Evolutionary conservation across 371 early-diverging fungal genomes (phyloP).

Genomic region (Circinella umbellata): DNA sequence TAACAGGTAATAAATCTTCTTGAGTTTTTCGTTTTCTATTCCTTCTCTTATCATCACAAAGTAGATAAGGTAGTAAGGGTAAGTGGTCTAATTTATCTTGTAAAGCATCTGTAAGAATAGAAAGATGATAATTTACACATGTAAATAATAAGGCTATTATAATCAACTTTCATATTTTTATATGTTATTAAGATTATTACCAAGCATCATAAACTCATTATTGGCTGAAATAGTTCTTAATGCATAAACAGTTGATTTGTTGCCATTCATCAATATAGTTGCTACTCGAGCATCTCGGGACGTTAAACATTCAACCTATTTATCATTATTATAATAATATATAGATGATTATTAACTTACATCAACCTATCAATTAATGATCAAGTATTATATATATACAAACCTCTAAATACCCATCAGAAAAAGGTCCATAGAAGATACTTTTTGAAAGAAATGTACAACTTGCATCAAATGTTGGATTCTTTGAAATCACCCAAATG

Average conservation of each 20-base stretch:
- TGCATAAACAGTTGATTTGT: slow-evolving; percentile 49
- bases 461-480: slow-evolving; percentile 49
- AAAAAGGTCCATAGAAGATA: slow-evolving; percentile 64
- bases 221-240: slow-evolving; percentile 70
- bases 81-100: slow-evolving; percentile 45
- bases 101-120: slow-evolving; percentile 48
- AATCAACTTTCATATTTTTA: background rate
- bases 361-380: background rate
- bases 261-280: slow-evolving; percentile 17
- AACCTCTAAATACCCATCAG: slow-evolving; percentile 54
- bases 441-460: slow-evolving; percentile 61
- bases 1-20: slow-evolving; percentile 4
- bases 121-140: background rate
- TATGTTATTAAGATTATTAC: slow-evolving; percentile 21
- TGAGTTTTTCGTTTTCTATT: slow-evolving; percentile 23
- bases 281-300: slow-evolving; percentile 48
- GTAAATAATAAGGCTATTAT: too few relatives aligned
- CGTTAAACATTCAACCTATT: slow-evolving; percentile 51
- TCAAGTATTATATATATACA: slow-evolving; percentile 10
- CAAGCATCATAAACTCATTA: slow-evolving; percentile 78
- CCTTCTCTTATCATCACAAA: slow-evolving; percentile 17
- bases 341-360: background rate
- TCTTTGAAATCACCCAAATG: slow-evolving; percentile 68
- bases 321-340: background rate
- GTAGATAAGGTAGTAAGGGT: slow-evolving; percentile 51